Evolutionary conservation across 108 stramenopile genomes (phyloP).

Genomic region (Skeletonema potamos): DNA sequence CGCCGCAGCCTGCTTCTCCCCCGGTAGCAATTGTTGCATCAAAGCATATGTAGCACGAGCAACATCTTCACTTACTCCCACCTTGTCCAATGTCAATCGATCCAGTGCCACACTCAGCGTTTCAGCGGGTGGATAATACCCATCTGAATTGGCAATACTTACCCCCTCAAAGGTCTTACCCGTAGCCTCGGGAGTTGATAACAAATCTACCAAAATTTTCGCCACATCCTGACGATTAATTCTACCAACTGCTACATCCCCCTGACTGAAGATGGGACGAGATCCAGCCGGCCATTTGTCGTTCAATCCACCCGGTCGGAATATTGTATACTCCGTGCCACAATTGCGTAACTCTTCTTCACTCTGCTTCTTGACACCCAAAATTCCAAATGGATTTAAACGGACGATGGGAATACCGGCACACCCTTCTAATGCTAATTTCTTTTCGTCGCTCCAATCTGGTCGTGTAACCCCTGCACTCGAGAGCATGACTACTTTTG

Average conservation of each 20-base stretch:
- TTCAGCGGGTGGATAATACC: slow-evolving; percentile 64
- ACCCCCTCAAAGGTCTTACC: slow-evolving; percentile 92
- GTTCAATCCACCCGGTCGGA: slow-evolving; percentile 88
- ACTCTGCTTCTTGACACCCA: slow-evolving; percentile 78
- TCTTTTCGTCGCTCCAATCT: slow-evolving; percentile 70
- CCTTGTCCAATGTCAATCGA: slow-evolving; percentile 38
- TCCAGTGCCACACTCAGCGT: slow-evolving; percentile 48
- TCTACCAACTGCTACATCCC: slow-evolving; percentile 88
- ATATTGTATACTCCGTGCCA: slow-evolving; percentile 82
- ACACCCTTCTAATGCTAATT: slow-evolving; percentile 54
- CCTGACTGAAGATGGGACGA: slow-evolving; percentile 86
- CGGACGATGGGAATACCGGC: slow-evolving; percentile 94
- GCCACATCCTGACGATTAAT: slow-evolving; percentile 91
- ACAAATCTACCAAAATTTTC: slow-evolving; percentile 62
- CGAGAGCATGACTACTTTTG: slow-evolving; percentile 77
- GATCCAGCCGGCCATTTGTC: slow-evolving; percentile 84
- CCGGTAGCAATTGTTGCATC: slow-evolving; percentile 87
- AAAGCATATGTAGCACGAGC: slow-evolving; percentile 57
- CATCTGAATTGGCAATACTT: slow-evolving; percentile 62
- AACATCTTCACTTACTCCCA: slow-evolving; percentile 50
- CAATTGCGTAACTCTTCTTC: slow-evolving; percentile 67
- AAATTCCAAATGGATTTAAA: slow-evolving; percentile 91
- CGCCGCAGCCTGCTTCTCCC: slow-evolving; percentile 79
- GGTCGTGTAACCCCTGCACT: slow-evolving; percentile 84
- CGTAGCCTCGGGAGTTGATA: slow-evolving; percentile 70